These are phyloP conservation scores for Anastatica hierochuntica DNA, from an alignment of 345 rosid species.

Conservation along the genomic window DNA sequence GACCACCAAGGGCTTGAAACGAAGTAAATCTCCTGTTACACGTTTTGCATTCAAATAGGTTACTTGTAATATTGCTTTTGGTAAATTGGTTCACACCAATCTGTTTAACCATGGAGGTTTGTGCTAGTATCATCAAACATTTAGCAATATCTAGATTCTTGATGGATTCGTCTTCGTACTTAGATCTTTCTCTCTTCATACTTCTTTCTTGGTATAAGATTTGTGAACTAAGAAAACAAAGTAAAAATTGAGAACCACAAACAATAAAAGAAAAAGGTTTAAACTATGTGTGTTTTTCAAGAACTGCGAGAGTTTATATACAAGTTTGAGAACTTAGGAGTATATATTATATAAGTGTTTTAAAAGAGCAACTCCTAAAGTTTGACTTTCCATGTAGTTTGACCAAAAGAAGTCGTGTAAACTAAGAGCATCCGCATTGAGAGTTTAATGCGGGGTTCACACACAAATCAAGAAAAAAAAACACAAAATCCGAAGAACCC, in stretches of 20 bases:
- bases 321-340: no score
- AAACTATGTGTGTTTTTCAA: no score
- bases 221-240: slow-evolving; percentile 2
- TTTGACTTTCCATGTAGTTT: no score
- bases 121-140: slow-evolving; percentile 37
- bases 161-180: slow-evolving; percentile 21
- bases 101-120: slow-evolving; percentile 22
- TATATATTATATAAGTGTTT: no score
- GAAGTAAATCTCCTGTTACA: slow-evolving; percentile 54
- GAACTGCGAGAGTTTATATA: slow-evolving; percentile 2
- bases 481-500: no score
- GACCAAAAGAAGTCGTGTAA: no score
- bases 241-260: no score
- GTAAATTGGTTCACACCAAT: neutral
- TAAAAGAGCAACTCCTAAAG: no score
- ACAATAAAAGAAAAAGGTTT: no score
- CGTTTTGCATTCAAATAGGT: slow-evolving; percentile 54
- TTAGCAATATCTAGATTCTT: slow-evolving; percentile 38
- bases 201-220: neutral
- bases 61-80: neutral
- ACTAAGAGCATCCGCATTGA: no score
- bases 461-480: no score
- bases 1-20: slow-evolving; percentile 74
- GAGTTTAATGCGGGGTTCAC: no score
- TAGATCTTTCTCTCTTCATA: slow-evolving; percentile 43